Evolutionary conservation across 2,329 filamentous ascomycete species (phyloP), one percentile per base, ranked within the genome.

Genomic region (Fusarium torreyae): DNA sequence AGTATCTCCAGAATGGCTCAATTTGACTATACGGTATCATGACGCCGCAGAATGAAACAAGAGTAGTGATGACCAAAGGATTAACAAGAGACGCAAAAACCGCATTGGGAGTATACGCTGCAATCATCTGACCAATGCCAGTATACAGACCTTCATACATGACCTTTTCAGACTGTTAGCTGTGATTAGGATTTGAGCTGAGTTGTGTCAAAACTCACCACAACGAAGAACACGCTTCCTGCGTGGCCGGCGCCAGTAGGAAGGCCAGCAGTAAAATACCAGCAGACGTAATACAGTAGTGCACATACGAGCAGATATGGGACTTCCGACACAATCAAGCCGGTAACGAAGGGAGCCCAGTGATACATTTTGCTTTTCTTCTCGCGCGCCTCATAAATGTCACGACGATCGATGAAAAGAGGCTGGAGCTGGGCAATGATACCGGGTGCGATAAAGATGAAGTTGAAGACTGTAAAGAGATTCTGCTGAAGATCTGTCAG

Each of bases 11-110:
- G 78, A 94, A 94, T 1, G 78, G 72, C 5, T 88, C 86, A 24
- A 94, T 84, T 38, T 86, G 84, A 0, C 74, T 74, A 66, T 90
- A 92, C 0, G 91, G 91, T 0, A 94, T 91, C 17, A 93, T 83
- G 1, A 94, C 90, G 63, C 92, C 92, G 70, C 91, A 93, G 81
- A 94, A 94, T 1, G 86, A 87, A 13, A 92, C 84, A 6, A 93
- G 82, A 40, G 88, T 77, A 74, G 85, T 83, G 52, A 89, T 79
- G 8, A 89, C 59, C 1, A 89, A 72, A 0, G 87, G 87, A 68
- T 89, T 89, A 64, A 84, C 83, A 3, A 89, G 81, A 0, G 86
- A 81, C 0, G 88, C 88, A 45, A 89, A 89, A 14, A 88, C 83
- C 17, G 84, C 87, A 63, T 88, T 89, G 0, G 88, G 88, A 0